These are phyloP conservation scores for Passalora sequoiae DNA, from an alignment of 2,329 filamentous ascomycete species.

Conservation along the genomic window DNA sequence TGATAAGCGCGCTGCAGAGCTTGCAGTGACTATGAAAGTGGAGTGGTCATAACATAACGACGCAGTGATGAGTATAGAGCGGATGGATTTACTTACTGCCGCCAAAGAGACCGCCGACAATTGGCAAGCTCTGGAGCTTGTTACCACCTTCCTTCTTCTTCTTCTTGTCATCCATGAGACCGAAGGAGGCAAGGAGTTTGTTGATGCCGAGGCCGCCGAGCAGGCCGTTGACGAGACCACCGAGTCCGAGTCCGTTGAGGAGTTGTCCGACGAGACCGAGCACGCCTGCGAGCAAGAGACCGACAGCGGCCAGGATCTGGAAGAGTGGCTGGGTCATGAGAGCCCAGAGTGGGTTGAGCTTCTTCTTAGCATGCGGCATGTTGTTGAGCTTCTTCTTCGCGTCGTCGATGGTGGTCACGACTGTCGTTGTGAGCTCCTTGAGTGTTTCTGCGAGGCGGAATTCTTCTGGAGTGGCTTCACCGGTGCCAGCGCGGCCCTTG, in stretches of 20 bases:
- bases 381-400: constrained; percentile 83
- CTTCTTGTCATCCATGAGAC: constrained; percentile 52
- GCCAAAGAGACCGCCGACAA: constrained; percentile 47
- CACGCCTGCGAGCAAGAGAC: constrained; percentile 74
- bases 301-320: constrained; percentile 88
- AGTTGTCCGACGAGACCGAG: constrained; percentile 77
- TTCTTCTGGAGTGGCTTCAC: constrained; percentile 76
- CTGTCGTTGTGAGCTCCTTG: constrained; percentile 77
- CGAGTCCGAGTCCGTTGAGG: constrained; percentile 74
- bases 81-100: constrained; percentile 34
- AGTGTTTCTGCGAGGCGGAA: constrained; percentile 76
- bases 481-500: constrained; percentile 70
- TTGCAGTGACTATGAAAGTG: not conserved
- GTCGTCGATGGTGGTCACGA: constrained; percentile 78
- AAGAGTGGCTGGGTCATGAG: constrained; percentile 78
- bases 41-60: not conserved
- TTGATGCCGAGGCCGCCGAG: constrained; percentile 72
- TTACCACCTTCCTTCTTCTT: constrained; percentile 38
- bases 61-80: not conserved
- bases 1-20: not conserved
- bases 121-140: constrained; percentile 37
- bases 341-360: constrained; percentile 84
- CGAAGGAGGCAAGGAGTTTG: constrained; percentile 69
- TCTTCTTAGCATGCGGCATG: constrained; percentile 93
- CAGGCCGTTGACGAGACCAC: constrained; percentile 71